Evolutionary conservation across 1,139 yeast species (phyloP).

Genomic region (Pneumocystis sp.): DNA sequence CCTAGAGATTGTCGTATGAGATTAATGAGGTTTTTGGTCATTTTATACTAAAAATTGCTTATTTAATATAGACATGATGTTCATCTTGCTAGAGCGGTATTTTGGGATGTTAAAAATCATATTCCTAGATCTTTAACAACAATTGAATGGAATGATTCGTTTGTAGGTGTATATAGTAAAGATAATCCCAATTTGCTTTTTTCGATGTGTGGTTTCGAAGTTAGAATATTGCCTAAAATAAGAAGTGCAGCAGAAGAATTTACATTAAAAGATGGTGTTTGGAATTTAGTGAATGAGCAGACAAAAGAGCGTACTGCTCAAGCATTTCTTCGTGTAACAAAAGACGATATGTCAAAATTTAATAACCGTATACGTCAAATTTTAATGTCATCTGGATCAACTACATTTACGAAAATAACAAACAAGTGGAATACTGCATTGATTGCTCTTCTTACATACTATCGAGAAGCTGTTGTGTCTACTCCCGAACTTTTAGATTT

Average conservation of each 20-base stretch:
- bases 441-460: conserved; percentile 73
- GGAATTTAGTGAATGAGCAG: conserved; percentile 64
- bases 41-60: background rate
- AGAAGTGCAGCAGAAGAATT: conserved; percentile 33
- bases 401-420: conserved; percentile 88
- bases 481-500: conserved; percentile 67
- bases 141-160: conserved; percentile 66
- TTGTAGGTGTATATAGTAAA: conserved; percentile 75
- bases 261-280: conserved; percentile 57
- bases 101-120: conserved; percentile 76
- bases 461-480: conserved; percentile 80
- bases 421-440: conserved; percentile 94
- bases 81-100: conserved; percentile 77
- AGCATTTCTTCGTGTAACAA: conserved; percentile 73
- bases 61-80: conserved; percentile 32
- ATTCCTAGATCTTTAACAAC: conserved; percentile 62
- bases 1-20: conserved; percentile 87
- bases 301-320: conserved; percentile 81
- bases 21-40: conserved; percentile 45
- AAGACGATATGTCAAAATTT: conserved; percentile 64
- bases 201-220: conserved; percentile 91
- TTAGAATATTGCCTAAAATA: conserved; percentile 64
- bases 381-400: conserved; percentile 87
- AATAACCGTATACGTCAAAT: conserved; percentile 77
- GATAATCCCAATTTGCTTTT: conserved; percentile 82